Base-by-base conservation (phyloP, 2,329 filamentous ascomycete genomes). In the Aspergillus jensenii region DNA sequence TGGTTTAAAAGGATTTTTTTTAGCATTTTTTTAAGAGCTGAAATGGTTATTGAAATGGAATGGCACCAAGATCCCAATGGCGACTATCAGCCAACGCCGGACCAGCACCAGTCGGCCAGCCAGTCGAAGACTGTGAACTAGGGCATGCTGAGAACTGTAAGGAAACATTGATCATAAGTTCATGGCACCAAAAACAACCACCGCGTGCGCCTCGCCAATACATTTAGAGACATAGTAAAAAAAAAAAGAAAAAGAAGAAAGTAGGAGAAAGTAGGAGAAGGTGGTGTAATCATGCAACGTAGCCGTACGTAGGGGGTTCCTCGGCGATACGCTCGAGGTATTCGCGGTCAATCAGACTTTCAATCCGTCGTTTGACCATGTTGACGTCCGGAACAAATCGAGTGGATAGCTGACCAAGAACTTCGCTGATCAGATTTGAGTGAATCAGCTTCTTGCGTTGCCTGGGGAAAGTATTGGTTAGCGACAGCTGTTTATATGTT, bases 351-450 rank as follows among this genome's bases (percentile, higher is more conserved):
- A 83, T 83, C 61, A 83, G 65, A 62, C 77, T 80, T 62, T 83
- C 81, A 46, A 83, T 81, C 33, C 79, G 74, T 61, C 78, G 79
- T 67, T 83, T 83, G 63, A 83, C 74, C 79, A 82, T 82, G 52
- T 74, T 75, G 21, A 82, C 76, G 59, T 83, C 80, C 0, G 81
- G 81, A 35, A 76, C 74, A 61, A 83, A 83, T 35, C 81, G 76
- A 8, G 72, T 64, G 2, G 76, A 76, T 4, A 83, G 68, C 58
- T 82, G 80, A 4, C 74, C 69, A 40, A 82, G 75, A 5, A 81
- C 79, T 65, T 83, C 80, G 12, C 75, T 78, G 66, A 83, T 79
- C 40, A 83, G 69, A 50, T 81, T 76, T 9, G 76, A 72, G 64
- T 83, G 81, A 14, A 72, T 67, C 15, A 82, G 67, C 3, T 68